Base-by-base conservation (phyloP, 257 asterid genomes). In the Oldenlandia corymbosa region DNA sequence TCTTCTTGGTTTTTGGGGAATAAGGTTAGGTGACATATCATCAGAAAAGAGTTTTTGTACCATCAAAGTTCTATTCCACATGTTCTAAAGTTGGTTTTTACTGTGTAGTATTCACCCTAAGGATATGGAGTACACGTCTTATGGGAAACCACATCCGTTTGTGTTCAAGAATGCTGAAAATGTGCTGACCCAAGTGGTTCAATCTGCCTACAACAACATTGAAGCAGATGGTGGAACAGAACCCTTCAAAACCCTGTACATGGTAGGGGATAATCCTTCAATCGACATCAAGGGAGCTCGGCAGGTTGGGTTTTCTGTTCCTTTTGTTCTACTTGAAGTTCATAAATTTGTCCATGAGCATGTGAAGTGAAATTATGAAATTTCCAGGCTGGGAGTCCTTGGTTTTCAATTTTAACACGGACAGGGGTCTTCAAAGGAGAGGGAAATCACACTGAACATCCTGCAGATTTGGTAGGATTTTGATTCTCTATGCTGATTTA, bases 391-490 rank as follows among this genome's bases (percentile, higher is more conserved):
- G 95, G 96, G 66, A 72, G 64, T 56, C 95, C 90, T 50, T 88
- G 98, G 98, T 84, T 78, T 78, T 88, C 96, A 31, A 91, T 91
- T 74, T 84, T 91, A 82, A 88, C 95, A 10, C 78, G 94, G 80
- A 72, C 98, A 0, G 98, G 98, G 58, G 98, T 91, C 59, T 91
- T 86, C 80, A 84, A 83, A 74, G 95, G 90, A 69, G 75, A 79
- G 78, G 84, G 74, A 27, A 84, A 88, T 65, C 80, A 83, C 71
- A 71, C 75, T 0, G 71, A 79, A 18, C 69, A 71, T 76, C 95
- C 96, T 13, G 94, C 96, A 24, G 95, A 88, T 75, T 62, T 83
- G 95, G 98, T 91, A 75, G 56, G 78, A n/a, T n/a, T n/a, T n/a
- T 60, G 31, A 55, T 41, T n/a, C n/a, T n/a, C n/a, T n/a, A n/a